Evolutionary conservation across 306 rosid species (phyloP), one percentile per base, ranked within the genome.

Genomic region (Leucaena leucocephala): DNA sequence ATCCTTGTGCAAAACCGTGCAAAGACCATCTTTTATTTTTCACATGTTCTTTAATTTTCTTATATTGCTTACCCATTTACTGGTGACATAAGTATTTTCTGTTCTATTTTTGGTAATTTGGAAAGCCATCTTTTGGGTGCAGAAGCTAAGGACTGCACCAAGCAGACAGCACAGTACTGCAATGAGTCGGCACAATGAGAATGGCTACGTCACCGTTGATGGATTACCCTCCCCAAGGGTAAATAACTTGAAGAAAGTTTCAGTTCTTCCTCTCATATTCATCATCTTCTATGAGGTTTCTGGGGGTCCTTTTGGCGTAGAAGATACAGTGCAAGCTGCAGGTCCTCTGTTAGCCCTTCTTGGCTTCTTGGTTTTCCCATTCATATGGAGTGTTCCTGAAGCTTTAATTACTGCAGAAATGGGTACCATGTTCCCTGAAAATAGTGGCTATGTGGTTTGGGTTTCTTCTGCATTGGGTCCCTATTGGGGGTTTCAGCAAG

Each of bases 391-490:
- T 80, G 71, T 95, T 71, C 98, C 98, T 0, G 98, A 94, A 59
- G 98, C 98, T 35, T 80, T 94, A 75, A 87, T 94, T 2, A 94
- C 97, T 19, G 97, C 97, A 7, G 98, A 94, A 71, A 91, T 94
- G 97, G 97, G 97, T 13, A 92, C 98, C 58, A 94, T 94, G 97
- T 94, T 94, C 81, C 97, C 98, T 3, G 97, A 92, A 80, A 92
- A 91, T 70, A 85, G 97, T 45, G 97, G 98, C 59, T 94, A 92
- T 76, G 98, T 92, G 62, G 92, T 91, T 71, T 94, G 97, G 97
- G 97, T 92, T 75, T 89, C 98, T 3, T 52, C 98, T 11, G 97
- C 98, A 4, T 77, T 94, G 78, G 97, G 97, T 81, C 97, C 97
- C 3, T 94, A 55, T 78, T 94, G 95, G 97, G 98, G 97, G 58